A percentile compares a stretch with the other conserved stretches of the same genome.
phyloP scores from a whole-genome alignment of 176 grass and related monocot genomes.

The Hsuehochloa calcarea region DNA sequence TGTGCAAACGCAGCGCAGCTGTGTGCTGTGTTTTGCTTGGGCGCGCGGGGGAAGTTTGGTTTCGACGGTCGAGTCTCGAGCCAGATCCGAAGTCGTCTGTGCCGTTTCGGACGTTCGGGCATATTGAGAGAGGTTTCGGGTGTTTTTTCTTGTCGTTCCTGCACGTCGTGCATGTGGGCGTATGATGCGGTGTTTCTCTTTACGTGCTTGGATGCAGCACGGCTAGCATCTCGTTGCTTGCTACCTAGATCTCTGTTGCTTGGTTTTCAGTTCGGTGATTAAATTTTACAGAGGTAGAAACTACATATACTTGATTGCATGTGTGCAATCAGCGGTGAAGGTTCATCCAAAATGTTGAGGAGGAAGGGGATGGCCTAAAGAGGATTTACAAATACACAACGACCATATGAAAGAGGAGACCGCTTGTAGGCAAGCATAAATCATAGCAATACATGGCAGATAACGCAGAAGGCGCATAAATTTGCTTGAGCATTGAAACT shows the following conservation, averaged over 20 bases:
- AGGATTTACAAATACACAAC: background rate
- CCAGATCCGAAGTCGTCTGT: background rate
- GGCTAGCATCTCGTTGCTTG: background rate
- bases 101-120: conserved; percentile 11
- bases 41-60: background rate
- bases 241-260: background rate
- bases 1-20: no score
- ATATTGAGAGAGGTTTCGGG: background rate
- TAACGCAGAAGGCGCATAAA: no score
- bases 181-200: conserved; percentile 4
- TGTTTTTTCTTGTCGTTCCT: background rate
- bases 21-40: background rate
- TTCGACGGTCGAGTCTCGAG: background rate
- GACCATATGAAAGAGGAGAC: background rate
- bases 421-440: background rate
- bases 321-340: background rate
- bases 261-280: background rate
- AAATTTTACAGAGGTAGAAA: background rate
- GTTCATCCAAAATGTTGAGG: background rate
- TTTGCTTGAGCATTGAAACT: no score
- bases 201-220: background rate
- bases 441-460: no score
- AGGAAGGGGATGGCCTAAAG: background rate
- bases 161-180: conserved; percentile 19
- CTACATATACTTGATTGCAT: background rate